A percentile compares a stretch with the other conserved stretches of the same genome.
Evolutionary conservation across 176 grass and related monocot genomes (phyloP).

Genomic region (Themeda triandra): DNA sequence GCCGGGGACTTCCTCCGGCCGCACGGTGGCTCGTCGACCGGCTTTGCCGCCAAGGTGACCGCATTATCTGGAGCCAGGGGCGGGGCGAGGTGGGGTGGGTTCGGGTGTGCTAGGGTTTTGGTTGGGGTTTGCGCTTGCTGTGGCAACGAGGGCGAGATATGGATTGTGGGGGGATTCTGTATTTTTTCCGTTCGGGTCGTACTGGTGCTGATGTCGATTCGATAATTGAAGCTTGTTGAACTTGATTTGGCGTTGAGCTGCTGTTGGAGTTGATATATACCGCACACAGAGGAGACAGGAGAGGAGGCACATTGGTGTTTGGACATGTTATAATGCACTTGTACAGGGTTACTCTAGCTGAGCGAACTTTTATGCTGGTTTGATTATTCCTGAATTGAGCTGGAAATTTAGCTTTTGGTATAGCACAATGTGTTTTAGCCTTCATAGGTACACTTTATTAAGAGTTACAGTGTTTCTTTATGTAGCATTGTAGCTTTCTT

Average conservation of each 20-base stretch:
- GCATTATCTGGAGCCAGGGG: slow-evolving; percentile 15
- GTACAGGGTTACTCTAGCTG: not conserved
- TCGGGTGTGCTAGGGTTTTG: not conserved
- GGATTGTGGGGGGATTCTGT: not conserved
- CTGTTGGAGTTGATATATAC: not conserved
- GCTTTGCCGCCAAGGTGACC: slow-evolving; percentile 44
- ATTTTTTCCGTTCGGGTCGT: not conserved
- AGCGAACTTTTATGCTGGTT: not conserved
- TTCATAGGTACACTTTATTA: not conserved
- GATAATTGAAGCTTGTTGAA: not conserved
- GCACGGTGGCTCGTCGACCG: slow-evolving; percentile 11
- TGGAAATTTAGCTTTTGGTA: not conserved
- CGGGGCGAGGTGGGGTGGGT: not conserved
- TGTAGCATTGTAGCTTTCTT: not conserved
- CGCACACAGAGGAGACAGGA: not conserved
- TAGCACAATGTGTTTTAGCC: not conserved
- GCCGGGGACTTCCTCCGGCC: slow-evolving; percentile 32
- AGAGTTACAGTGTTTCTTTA: not conserved
- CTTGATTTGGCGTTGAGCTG: not conserved
- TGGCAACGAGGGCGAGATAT: not conserved
- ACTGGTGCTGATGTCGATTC: not conserved
- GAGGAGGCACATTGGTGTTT: not conserved
- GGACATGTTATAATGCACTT: not conserved
- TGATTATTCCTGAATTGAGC: not conserved
- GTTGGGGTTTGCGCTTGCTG: not conserved